Evolutionary conservation across 1,139 yeast species (phyloP).

Genomic region (Geotrichum klebahnii): DNA sequence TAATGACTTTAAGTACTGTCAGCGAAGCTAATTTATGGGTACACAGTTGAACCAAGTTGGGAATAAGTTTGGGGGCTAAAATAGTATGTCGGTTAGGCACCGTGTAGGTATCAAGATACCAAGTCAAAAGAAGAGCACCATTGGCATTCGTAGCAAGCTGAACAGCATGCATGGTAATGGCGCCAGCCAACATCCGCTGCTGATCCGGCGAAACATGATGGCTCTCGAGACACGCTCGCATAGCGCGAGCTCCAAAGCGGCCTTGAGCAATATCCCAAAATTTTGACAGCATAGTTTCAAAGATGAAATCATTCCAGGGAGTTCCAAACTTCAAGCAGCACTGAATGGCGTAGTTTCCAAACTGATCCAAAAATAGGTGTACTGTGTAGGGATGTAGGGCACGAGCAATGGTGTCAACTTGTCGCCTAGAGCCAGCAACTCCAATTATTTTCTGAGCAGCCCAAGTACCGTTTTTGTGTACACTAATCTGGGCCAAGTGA

Average conservation of each 20-base stretch:
- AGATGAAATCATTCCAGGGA: slow-evolving; percentile 85
- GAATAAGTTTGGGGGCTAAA: slow-evolving; percentile 56
- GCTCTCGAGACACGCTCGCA: slow-evolving; percentile 87
- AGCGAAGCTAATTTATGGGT: slow-evolving; percentile 83
- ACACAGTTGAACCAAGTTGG: slow-evolving; percentile 62
- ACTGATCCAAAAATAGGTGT: slow-evolving; percentile 86
- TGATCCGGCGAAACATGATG: slow-evolving; percentile 62
- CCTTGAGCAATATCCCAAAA: slow-evolving; percentile 82
- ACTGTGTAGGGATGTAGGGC: slow-evolving; percentile 79
- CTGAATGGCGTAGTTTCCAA: slow-evolving; percentile 93
- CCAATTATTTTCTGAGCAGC: slow-evolving; percentile 94
- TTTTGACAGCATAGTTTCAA: slow-evolving; percentile 74
- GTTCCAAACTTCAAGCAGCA: slow-evolving; percentile 86
- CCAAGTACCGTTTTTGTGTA: slow-evolving; percentile 98
- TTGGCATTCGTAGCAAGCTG: slow-evolving; percentile 79
- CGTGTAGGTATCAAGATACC: slow-evolving; percentile 88
- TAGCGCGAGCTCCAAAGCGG: slow-evolving; percentile 92
- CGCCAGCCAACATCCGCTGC: slow-evolving; percentile 66
- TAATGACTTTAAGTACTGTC: slow-evolving; percentile 74
- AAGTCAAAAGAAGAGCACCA: slow-evolving; percentile 84
- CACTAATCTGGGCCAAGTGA: slow-evolving; percentile 82
- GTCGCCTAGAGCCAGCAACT: slow-evolving; percentile 64
- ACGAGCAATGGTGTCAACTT: slow-evolving; percentile 62
- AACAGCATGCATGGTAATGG: slow-evolving; percentile 73
- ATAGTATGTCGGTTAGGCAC: slow-evolving; percentile 55